Evolutionary conservation across 805 yeast genomes (phyloP).

Genomic region (Saturnispora silvae): DNA sequence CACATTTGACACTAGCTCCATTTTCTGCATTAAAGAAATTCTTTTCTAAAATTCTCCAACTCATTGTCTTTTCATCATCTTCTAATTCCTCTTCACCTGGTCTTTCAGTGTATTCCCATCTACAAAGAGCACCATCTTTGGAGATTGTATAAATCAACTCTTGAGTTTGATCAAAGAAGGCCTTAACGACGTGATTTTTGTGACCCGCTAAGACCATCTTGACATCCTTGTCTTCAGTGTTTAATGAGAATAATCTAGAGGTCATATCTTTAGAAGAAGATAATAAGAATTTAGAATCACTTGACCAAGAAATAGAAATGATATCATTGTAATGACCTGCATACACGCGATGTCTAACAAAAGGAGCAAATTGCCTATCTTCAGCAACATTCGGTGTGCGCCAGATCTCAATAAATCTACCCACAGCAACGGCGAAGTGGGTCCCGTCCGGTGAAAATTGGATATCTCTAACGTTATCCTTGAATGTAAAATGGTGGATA

Average conservation of each 20-base stretch:
- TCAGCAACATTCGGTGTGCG: conserved; percentile 71
- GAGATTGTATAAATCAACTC: conserved; percentile 86
- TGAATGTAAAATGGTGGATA: conserved; percentile 88
- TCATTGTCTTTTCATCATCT: conserved; percentile 35
- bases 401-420: conserved; percentile 86
- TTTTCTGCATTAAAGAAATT: conserved; percentile 64
- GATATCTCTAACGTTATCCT: conserved; percentile 61
- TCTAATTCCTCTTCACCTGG: conserved; percentile 38
- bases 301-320: conserved; percentile 74
- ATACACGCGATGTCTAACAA: conserved; percentile 78
- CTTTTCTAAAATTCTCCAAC: conserved; percentile 79
- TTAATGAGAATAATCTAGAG: conserved; percentile 70
- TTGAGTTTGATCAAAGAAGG: conserved; percentile 81
- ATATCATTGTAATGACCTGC: conserved; percentile 90
- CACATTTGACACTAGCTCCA: conserved; percentile 67
- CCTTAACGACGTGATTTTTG: conserved; percentile 75
- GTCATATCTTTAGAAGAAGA: conserved; percentile 88
- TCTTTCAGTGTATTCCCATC: conserved; percentile 74
- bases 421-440: conserved; percentile 76
- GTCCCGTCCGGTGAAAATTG: conserved; percentile 84
- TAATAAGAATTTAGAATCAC: conserved; percentile 78
- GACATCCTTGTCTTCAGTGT: conserved; percentile 59
- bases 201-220: conserved; percentile 88
- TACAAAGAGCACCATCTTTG: conserved; percentile 88
- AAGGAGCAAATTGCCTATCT: conserved; percentile 93